These are phyloP conservation scores for Exophiala alcalophila DNA, from an alignment of 2,329 filamentous ascomycete genomes.

Conservation along the genomic window DNA sequence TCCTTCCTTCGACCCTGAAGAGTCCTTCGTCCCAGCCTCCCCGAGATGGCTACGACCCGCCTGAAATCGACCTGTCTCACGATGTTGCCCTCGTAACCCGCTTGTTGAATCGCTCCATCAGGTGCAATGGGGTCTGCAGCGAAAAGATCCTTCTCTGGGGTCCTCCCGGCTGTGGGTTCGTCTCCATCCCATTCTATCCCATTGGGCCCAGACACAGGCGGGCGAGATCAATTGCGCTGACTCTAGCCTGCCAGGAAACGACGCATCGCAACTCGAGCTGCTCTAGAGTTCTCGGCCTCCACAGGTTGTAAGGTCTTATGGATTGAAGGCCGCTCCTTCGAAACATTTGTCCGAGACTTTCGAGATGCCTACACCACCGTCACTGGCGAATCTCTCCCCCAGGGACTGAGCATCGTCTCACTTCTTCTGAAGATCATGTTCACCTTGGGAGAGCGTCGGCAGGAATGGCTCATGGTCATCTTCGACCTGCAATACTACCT, in stretches of 20 bases:
- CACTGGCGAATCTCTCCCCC: constrained; percentile 13
- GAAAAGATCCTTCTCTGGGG: constrained; percentile 17
- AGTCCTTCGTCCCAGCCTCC: not conserved
- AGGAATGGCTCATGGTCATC: constrained; percentile 17
- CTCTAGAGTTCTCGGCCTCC: constrained; percentile 8
- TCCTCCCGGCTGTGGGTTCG: constrained; percentile 8
- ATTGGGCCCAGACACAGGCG: not conserved
- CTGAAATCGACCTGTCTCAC: constrained; percentile 11
- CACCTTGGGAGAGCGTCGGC: constrained; percentile 9
- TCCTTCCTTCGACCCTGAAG: not conserved
- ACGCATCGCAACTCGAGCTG: constrained; percentile 17
- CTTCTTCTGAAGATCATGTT: constrained; percentile 10
- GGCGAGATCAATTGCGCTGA: constrained; percentile 1
- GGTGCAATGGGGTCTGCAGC: constrained; percentile 10
- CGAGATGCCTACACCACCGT: constrained; percentile 11
- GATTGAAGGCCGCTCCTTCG: constrained; percentile 13
- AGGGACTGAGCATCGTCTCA: constrained; percentile 3
- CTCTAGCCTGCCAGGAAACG: constrained; percentile 10
- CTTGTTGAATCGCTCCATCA: constrained; percentile 3
- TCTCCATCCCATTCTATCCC: not conserved
- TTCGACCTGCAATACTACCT: constrained; percentile 15
- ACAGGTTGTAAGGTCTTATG: constrained; percentile 16
- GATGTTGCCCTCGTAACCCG: constrained; percentile 12
- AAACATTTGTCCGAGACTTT: constrained; percentile 16
- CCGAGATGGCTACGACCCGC: constrained; percentile 1